A percentile compares a stretch with the other conserved stretches of the same genome.
Conservation (phyloP, 1,139 yeast genomes). For the Sugiyamaella xylanicola region DNA sequence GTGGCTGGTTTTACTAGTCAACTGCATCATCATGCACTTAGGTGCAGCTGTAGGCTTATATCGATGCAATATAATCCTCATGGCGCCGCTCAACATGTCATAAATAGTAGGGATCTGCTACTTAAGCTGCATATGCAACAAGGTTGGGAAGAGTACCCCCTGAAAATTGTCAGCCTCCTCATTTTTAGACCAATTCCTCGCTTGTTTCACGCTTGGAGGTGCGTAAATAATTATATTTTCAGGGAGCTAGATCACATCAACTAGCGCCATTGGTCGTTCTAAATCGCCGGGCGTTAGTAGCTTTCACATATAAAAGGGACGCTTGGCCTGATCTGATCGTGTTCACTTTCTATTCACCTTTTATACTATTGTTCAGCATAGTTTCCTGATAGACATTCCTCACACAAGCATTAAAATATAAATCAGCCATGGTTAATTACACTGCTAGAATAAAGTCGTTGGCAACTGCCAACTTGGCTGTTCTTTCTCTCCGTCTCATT, state of each 20-base stretch:
- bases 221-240: background rate
- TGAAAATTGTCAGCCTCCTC: constrained; percentile 15
- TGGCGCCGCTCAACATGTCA: background rate
- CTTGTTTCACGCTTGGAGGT: constrained; percentile 3
- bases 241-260: background rate
- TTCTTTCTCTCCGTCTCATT: constrained; percentile 36
- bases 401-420: background rate
- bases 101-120: background rate
- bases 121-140: constrained; percentile 2
- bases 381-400: too few relatives aligned
- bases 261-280: constrained; percentile 2
- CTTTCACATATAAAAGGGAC: background rate
- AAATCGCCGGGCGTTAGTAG: background rate
- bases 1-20: constrained; percentile 1
- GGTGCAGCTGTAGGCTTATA: background rate
- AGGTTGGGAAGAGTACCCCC: constrained; percentile 8
- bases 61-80: background rate
- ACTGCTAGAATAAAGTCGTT: constrained; percentile 28
- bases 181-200: background rate
- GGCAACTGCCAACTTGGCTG: constrained; percentile 38
- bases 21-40: constrained; percentile 1
- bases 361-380: background rate
- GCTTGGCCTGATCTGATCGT: background rate
- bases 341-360: background rate
- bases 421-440: constrained; percentile 20